A percentile compares a stretch with the other conserved stretches of the same genome.
Evolutionary conservation across 495 filamentous ascomycete species (phyloP).

Genomic region (Aspergillus kassunensis): DNA sequence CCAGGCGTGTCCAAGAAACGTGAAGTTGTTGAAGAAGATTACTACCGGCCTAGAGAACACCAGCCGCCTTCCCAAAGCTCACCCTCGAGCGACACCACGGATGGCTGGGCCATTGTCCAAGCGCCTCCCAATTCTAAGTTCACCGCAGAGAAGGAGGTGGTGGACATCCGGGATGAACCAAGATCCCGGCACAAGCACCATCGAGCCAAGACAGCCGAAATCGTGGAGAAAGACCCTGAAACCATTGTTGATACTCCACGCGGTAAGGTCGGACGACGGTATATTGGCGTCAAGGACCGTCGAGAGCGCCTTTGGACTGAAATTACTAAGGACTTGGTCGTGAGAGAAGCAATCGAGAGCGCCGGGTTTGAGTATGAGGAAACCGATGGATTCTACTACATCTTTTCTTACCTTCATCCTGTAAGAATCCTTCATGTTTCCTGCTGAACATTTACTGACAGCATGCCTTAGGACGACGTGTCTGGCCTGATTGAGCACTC

Average conservation of each 20-base stretch:
- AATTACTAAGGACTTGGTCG: conserved; percentile 90
- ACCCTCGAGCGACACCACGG: neutral
- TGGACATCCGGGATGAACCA: neutral
- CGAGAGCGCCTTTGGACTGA: conserved; percentile 88
- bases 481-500: conserved; percentile 73
- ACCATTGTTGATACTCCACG: conserved; percentile 22
- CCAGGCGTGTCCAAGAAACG: conserved; percentile 7
- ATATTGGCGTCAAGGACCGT: conserved; percentile 34
- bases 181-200: conserved; percentile 4
- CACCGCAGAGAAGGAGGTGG: conserved; percentile 1
- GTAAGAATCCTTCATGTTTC: conserved; percentile 49
- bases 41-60: conserved; percentile 2
- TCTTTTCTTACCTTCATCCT: conserved; percentile 85
- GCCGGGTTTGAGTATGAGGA: conserved; percentile 89
- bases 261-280: conserved; percentile 37
- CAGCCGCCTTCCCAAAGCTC: neutral
- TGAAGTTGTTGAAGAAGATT: conserved; percentile 17
- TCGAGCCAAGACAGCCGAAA: conserved; percentile 7
- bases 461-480: conserved; percentile 69
- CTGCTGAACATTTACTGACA: conserved; percentile 21
- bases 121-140: neutral
- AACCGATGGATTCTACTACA: conserved; percentile 83
- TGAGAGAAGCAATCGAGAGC: conserved; percentile 80
- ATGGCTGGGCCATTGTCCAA: conserved; percentile 19
- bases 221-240: conserved; percentile 15